Evolutionary conservation across 495 filamentous ascomycete genomes (phyloP), one percentile per base, ranked within the genome.

Genomic region (Talaromyces trachyspermus): DNA sequence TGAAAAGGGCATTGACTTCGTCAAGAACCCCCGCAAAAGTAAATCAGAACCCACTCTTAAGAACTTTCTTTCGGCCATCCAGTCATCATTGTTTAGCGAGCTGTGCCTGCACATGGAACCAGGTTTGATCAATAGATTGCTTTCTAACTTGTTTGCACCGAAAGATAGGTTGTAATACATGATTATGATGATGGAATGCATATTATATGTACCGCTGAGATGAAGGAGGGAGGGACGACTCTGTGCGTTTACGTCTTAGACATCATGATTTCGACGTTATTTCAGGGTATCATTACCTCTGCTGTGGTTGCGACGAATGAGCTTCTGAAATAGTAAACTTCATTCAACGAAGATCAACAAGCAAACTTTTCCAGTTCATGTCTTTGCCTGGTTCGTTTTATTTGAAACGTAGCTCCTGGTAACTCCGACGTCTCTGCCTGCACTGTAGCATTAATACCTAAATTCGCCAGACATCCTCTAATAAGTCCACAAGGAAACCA

Each of bases 401-500:
- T 95, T 68, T 98, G 94, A 66, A 98, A 98, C 1, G 86, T 89
- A 38, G 91, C 92, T 4, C 76, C 77, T 6, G 92, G 94, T 26
- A 97, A 70, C 64, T 91, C 91, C 17, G 71, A 82, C 14, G 81
- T 84, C 68, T 95, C 91, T 10, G 86, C 91, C 56, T 95, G 86
- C 12, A 96, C 92, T 0, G 81, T 90, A 4, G 91, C 90, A 53
- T 85, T 78, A 49, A 98, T 89, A 12, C 92, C 91, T 75, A 98
- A 75, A 43, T 83, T 89, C 8, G 89, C 84, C 17, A 98, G 71
- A 26, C 88, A 87, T 43, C 92, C 92, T 32, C 91, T 75, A 39
- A 98, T 84, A 15, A 98, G 72, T 49, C 92, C 92, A 55, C 88
- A 91, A 4, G 92, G 92, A 61, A 96, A 95, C 82, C 85, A 95